Evolutionary conservation across 768 basidiomycete species (phyloP), one percentile per base, ranked within the genome.

Genomic region (Collybiopsis luxurians): DNA sequence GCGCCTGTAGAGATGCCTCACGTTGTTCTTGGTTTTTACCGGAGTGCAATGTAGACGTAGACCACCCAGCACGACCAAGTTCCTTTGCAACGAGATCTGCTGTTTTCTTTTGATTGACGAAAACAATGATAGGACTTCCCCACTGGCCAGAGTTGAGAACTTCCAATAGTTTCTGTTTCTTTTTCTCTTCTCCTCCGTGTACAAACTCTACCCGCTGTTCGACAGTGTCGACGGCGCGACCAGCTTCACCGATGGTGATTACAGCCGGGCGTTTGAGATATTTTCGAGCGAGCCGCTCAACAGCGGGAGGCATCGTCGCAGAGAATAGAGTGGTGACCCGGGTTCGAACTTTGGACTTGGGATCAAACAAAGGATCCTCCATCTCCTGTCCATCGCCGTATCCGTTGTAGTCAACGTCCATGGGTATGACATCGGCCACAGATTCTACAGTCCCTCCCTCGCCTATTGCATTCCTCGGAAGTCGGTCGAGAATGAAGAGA

Each of bases 21-120:
- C 97, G 87, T 70, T 98, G 95, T 67, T 95, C 93, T 71, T 99
- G 97, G 59, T 89, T 94, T 76, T 99, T 99, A 59, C 96, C 97
- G 10, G 95, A 97, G 66, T 99, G 97, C 63, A 99, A 67, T 0
- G 95, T 97, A 15, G 94, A 85, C 1, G 92, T 88, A 60, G 77
- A 89, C 90, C 94, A 95, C 90, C 92, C 90, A 39, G 87, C 92
- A 52, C 94, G 90, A 48, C 87, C 86, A 2, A 99, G 77, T 67
- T 98, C 95, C 70, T 95, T 95, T 38, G 93, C 89, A 31, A 99
- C 93, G 87, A 95, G 92, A 69, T 99, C 97, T 50, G 95, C 96
- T 12, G 94, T 96, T 80, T 98, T 97, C 80, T 99, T 99, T 73
- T 98, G 95, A 71, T 98, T 98, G 77, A 98, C 95, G 73, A 98